Base-by-base conservation (phyloP, 352 stramenopile genomes). In the Phytophthora tubulina region DNA sequence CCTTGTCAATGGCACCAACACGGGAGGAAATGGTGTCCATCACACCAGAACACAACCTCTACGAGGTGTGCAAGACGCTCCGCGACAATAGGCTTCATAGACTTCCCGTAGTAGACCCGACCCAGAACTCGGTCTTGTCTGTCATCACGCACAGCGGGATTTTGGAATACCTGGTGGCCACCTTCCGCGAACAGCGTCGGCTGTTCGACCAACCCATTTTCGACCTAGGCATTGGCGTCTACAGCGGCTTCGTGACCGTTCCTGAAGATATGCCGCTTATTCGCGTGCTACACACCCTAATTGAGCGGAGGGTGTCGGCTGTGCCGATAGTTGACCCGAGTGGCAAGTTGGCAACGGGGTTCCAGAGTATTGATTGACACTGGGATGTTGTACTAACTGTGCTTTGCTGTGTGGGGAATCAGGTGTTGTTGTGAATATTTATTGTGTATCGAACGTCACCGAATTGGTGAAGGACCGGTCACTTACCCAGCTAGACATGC, bases 161-260 rank as follows among this genome's bases (percentile, higher is more conserved):
- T 79, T 85, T 99, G 70, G 94, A 99, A 80, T 98, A 97, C 77
- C 84, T 99, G 39, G 97, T 99, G 17, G 97, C 94, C 49, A 97
- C 96, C 61, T 99, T 99, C 79, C 92, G 97, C 55, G 97, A 99
- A 80, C 94, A 99, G 81, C 88, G 96, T 70, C 88, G 97, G 66
- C 84, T 99, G 56, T 99, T 99, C 79, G 97, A 99, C 74, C 94
- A 99, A 75, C 92, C 94, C 39, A 98, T 99, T 66, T 94, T 93
- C 56, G 96, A 99, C 66, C 88, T 99, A 60, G 85, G 89, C 45
- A 98, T 99, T 78, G 97, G 97, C 51, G 96, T 97, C 38, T 99
- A 98, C 79, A 92, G 86, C 67, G 93, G 95, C 56, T 84, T 99
- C 17, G 92, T 99, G 67, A 98, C 94, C 13, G 92, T 98, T 56